These are phyloP conservation scores for Penicillium egyptiacum DNA, from an alignment of 495 filamentous ascomycete species.

Conservation along the genomic window DNA sequence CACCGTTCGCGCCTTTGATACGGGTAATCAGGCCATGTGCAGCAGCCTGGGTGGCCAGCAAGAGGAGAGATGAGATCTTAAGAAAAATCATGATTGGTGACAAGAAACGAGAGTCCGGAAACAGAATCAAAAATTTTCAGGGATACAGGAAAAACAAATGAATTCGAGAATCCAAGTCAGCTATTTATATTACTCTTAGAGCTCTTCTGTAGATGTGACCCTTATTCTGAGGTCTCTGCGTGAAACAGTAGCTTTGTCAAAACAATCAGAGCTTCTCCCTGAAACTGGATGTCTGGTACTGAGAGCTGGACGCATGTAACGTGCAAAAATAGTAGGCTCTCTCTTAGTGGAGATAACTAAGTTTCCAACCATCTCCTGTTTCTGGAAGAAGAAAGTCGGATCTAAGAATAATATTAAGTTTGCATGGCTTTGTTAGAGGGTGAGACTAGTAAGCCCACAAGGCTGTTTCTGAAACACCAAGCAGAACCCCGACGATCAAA, in stretches of 20 bases:
- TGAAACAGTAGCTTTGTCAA: constrained; percentile 1
- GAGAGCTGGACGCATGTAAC: not conserved
- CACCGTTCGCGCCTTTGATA: constrained; percentile 53
- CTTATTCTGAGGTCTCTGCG: not conserved
- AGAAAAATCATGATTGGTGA: not conserved
- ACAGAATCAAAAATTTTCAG: not conserved
- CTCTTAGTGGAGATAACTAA: not conserved
- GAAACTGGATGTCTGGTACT: constrained; percentile 3
- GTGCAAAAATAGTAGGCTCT: not conserved
- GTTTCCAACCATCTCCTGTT: not conserved
- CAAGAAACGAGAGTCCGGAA: not conserved
- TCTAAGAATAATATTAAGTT: not conserved
- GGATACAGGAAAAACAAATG: not conserved
- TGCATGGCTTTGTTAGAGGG: not conserved
- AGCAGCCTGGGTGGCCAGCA: constrained; percentile 29
- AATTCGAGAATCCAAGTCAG: not conserved
- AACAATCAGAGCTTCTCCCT: not conserved
- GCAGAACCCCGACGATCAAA: not conserved
- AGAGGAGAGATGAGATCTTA: not conserved
- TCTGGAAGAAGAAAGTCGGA: not conserved
- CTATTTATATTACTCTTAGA: not conserved
- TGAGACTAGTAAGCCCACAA: constrained; percentile 5
- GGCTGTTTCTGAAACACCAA: not conserved
- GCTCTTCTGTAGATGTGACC: not conserved
- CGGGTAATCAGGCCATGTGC: constrained; percentile 53